Conservation (phyloP, 2,329 filamentous ascomycete genomes). For the Aspergillus ruber region DNA sequence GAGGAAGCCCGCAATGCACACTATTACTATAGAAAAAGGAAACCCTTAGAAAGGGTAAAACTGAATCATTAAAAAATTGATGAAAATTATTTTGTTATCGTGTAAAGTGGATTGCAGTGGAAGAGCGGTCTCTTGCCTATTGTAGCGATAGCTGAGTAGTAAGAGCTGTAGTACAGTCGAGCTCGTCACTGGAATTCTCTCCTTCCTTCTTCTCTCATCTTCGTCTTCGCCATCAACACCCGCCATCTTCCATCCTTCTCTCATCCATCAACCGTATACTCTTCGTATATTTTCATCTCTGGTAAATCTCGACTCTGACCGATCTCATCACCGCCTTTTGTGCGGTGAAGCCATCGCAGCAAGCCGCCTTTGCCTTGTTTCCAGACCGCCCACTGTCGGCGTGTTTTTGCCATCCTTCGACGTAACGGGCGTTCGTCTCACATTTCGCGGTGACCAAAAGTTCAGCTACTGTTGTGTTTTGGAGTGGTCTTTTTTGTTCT, state of each 20-base stretch:
- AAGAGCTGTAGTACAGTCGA: no score
- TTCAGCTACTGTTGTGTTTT: not conserved
- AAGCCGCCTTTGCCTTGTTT: conserved; percentile 13
- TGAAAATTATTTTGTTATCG: no score
- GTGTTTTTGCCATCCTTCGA: conserved; percentile 26
- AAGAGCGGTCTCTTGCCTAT: no score
- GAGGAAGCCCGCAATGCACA: no score
- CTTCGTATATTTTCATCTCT: not conserved
- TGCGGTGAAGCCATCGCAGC: conserved; percentile 30
- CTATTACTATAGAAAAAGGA: no score
- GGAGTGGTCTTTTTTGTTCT: not conserved
- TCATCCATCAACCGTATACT: not conserved
- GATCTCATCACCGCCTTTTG: conserved; percentile 33
- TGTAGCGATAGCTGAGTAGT: no score
- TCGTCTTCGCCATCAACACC: conserved; percentile 10
- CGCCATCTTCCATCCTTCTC: conserved; percentile 10
- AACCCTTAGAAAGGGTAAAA: no score
- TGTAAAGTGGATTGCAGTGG: no score
- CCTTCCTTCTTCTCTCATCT: conserved; percentile 6
- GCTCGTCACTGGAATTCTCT: conserved; percentile 1
- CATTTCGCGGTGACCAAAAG: not conserved
- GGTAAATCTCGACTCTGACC: conserved; percentile 14
- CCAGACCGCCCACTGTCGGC: conserved; percentile 29
- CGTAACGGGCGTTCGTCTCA: not conserved
- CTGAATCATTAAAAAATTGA: no score